phyloP scores from a whole-genome alignment of 192 early-diverging fungal species.

The Gigaspora rosea region DNA sequence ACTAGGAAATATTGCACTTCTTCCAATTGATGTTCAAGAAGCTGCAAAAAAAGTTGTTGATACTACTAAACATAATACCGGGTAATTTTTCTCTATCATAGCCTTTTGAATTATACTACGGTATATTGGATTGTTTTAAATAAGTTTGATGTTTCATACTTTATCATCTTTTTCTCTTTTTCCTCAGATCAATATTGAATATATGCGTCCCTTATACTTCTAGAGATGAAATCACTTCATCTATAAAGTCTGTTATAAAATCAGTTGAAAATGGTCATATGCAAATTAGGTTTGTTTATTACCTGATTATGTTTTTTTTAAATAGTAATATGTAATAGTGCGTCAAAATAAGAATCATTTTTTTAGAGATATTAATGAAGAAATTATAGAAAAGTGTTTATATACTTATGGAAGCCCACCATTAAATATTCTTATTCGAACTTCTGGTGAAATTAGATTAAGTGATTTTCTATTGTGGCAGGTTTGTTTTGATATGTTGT shows the following conservation, averaged over 20 bases:
- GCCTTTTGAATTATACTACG: neutral
- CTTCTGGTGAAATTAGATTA: slow-evolving; percentile 92
- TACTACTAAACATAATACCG: slow-evolving; percentile 64
- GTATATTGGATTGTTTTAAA: neutral
- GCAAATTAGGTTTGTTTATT: slow-evolving; percentile 37
- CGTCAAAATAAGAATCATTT: neutral
- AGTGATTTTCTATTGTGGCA: slow-evolving; percentile 97
- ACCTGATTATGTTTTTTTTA: neutral
- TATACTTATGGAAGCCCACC: slow-evolving; percentile 67
- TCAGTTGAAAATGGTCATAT: slow-evolving; percentile 60
- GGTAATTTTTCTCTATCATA: slow-evolving; percentile 29
- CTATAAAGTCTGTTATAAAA: slow-evolving; percentile 59
- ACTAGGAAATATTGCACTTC: slow-evolving; percentile 69
- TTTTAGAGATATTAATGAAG: slow-evolving; percentile 64
- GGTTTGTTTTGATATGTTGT: slow-evolving; percentile 31
- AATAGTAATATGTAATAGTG: neutral
- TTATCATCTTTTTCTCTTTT: neutral
- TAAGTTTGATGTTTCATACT: too few relatives aligned
- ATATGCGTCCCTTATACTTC: slow-evolving; percentile 93
- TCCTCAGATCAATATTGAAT: slow-evolving; percentile 72
- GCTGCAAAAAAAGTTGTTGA: slow-evolving; percentile 65
- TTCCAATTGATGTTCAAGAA: slow-evolving; percentile 65
- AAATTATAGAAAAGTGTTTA: slow-evolving; percentile 59
- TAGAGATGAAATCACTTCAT: slow-evolving; percentile 84
- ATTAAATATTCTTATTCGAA: slow-evolving; percentile 89